Evolutionary conservation across 148 eudicot species (phyloP), one percentile per base, ranked within the genome.

Genomic region (Fallopia convolvulus): DNA sequence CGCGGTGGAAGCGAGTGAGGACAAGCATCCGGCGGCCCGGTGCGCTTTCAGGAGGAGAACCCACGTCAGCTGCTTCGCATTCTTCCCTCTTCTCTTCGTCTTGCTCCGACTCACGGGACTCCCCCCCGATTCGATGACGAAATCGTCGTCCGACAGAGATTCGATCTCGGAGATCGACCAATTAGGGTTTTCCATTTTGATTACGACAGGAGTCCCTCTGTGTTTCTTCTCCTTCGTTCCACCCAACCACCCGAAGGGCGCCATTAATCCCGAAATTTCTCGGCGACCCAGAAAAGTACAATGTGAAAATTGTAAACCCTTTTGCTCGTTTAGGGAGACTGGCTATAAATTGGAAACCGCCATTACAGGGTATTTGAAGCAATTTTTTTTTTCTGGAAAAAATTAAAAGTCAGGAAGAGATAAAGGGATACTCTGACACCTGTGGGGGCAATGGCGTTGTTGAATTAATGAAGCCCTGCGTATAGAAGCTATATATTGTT

Each of bases 111-210:
- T 32, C 75, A 7, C 5, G 18, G 83, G 82, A 15, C 83, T 71
- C 6, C 79, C 76, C 32, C 79, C 76, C 20, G 75, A 60, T 3
- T 48, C 68, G 79, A 70, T 52, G 47, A 86, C 20, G 66, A 88
- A 84, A 44, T 84, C 94, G 42, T 84, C 87, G 0, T 84, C 90
- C 0, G 83, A 74, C 0, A 90, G 91, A 12, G 83, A 70, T 41
- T 88, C 84, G 17, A 90, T 84, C 79, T 90, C 92, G 17, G 84
- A 86, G 79, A 90, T 87, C 33, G 94, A 85, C 94, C 91, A 90
- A 74, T 88, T 88, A 2, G 92, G 89, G 74, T 87, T 88, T 72
- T 90, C 92, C 92, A 90, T 88, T 70, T 88, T 90, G 15, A 90
- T 87, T 1, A 90, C 89, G 39, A 90, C 94, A 10, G 92, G 92